phyloP scores from a whole-genome alignment of 2,329 filamentous ascomycete genomes.

The Pseudocercospora macadamiae region DNA sequence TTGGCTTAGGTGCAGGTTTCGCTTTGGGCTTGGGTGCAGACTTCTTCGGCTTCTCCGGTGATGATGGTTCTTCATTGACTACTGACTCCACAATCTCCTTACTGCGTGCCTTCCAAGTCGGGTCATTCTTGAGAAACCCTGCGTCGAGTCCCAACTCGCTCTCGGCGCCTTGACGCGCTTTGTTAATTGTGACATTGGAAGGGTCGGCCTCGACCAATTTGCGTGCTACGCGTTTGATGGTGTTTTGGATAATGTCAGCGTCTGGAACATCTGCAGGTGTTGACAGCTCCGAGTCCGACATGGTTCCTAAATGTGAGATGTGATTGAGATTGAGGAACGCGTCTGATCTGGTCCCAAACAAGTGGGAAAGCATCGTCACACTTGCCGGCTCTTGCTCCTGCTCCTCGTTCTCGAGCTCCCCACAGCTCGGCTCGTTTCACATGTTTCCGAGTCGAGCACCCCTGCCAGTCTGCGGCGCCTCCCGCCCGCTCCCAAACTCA shows the following conservation, averaged over 20 bases:
- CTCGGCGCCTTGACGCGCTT: slow-evolving; percentile 58
- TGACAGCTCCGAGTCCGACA: slow-evolving; percentile 33
- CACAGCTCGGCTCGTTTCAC: background rate
- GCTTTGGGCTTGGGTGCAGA: slow-evolving; percentile 22
- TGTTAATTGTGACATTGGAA: slow-evolving; percentile 61
- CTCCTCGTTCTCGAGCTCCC: slow-evolving; percentile 1
- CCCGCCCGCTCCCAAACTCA: background rate
- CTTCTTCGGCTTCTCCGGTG: slow-evolving; percentile 27
- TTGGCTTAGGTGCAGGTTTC: slow-evolving; percentile 22
- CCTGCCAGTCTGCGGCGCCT: background rate
- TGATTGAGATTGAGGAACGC: no score
- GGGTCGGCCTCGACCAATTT: slow-evolving; percentile 45
- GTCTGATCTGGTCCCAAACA: background rate
- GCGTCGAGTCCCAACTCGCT: slow-evolving; percentile 53
- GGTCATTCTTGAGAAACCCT: slow-evolving; percentile 59
- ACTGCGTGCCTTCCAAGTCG: slow-evolving; percentile 58
- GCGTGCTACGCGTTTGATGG: slow-evolving; percentile 46
- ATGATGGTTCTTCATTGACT: slow-evolving; percentile 41
- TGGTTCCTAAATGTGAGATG: slow-evolving; percentile 12
- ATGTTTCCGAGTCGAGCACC: background rate
- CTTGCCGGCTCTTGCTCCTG: background rate
- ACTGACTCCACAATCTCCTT: slow-evolving; percentile 58
- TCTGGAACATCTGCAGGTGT: slow-evolving; percentile 35
- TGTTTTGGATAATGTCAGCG: slow-evolving; percentile 42
- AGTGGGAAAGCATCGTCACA: background rate